Percentiles rank a stretch among this genome's conserved stretches.
Conservation (phyloP, 2,329 filamentous ascomycete genomes). For the Talaromyces amestolkiae region DNA sequence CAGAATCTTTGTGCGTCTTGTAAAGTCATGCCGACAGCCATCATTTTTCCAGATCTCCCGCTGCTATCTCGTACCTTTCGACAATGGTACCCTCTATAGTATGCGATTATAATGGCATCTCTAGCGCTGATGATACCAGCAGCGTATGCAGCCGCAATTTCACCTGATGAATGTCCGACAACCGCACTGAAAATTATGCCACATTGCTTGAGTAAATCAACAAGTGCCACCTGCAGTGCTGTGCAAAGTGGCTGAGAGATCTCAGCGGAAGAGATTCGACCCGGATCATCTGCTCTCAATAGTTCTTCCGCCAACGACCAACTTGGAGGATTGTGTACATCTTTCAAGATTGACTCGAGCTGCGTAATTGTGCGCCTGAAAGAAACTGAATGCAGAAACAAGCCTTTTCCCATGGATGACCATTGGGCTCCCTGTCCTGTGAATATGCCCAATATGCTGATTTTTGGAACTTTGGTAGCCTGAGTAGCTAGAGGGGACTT, state of each 20-base stretch:
- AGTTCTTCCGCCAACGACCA: slow-evolving; percentile 27
- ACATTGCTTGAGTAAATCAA: slow-evolving; percentile 25
- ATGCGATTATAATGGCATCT: slow-evolving; percentile 48
- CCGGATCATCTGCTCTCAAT: slow-evolving; percentile 13
- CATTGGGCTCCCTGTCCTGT: slow-evolving; percentile 35
- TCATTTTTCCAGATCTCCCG: slow-evolving; percentile 46
- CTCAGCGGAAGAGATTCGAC: slow-evolving; percentile 22
- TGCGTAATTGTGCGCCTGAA: not conserved
- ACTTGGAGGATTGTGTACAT: slow-evolving; percentile 2
- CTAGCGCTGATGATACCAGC: slow-evolving; percentile 43
- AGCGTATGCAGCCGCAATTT: slow-evolving; percentile 53
- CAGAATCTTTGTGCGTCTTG: slow-evolving; percentile 38
- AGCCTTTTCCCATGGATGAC: slow-evolving; percentile 27
- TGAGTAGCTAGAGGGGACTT: not conserved
- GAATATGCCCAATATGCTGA: slow-evolving; percentile 27
- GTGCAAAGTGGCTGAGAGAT: slow-evolving; percentile 27
- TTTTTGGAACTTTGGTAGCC: not conserved
- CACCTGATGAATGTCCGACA: slow-evolving; percentile 51
- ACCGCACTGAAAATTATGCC: slow-evolving; percentile 36
- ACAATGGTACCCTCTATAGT: slow-evolving; percentile 44
- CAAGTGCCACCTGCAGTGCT: slow-evolving; percentile 25
- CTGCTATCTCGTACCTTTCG: slow-evolving; percentile 18
- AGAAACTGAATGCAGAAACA: slow-evolving; percentile 22
- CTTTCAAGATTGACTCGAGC: not conserved
- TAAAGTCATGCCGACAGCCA: slow-evolving; percentile 44